These are phyloP conservation scores for Exophiala calicioides DNA, from an alignment of 2,329 filamentous ascomycete species.

Conservation along the genomic window DNA sequence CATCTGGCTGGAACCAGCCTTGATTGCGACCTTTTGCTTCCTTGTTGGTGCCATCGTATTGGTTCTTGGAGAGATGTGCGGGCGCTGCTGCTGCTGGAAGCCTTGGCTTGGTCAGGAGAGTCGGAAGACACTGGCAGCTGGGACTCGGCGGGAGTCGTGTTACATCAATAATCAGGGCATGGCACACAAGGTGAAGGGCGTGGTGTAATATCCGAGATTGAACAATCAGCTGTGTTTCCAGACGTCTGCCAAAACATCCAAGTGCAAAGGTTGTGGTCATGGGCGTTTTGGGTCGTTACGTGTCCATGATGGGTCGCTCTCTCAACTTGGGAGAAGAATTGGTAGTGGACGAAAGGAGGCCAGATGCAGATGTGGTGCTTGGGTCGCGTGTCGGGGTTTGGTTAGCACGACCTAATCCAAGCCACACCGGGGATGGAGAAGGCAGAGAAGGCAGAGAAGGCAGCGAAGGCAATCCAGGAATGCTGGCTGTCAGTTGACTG, in stretches of 20 bases:
- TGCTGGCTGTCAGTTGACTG: no score
- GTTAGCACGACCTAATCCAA: no score
- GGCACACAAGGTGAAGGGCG: slow-evolving; percentile 3
- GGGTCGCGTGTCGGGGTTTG: no score
- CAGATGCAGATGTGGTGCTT: no score
- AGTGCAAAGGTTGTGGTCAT: no score
- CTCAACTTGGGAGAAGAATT: no score
- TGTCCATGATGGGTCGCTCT: no score
- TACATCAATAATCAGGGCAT: slow-evolving; percentile 1
- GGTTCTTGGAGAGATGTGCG: not conserved
- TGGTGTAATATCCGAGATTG: slow-evolving; percentile 19
- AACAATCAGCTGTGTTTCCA: slow-evolving; percentile 6
- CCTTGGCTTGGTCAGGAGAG: slow-evolving; percentile 6
- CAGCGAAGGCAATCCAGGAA: no score
- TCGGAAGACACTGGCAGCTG: not conserved
- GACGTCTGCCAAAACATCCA: not conserved
- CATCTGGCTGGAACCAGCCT: slow-evolving; percentile 3
- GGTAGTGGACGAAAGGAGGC: no score
- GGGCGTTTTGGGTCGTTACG: no score
- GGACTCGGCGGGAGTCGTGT: slow-evolving; percentile 1
- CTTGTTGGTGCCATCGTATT: slow-evolving; percentile 17
- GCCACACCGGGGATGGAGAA: no score
- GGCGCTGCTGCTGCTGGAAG: not conserved
- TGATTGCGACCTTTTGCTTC: slow-evolving; percentile 14
- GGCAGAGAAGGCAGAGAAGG: no score